These are phyloP conservation scores for Thielaviopsis euricoi DNA, from an alignment of 2,329 filamentous ascomycete species.

Conservation along the genomic window DNA sequence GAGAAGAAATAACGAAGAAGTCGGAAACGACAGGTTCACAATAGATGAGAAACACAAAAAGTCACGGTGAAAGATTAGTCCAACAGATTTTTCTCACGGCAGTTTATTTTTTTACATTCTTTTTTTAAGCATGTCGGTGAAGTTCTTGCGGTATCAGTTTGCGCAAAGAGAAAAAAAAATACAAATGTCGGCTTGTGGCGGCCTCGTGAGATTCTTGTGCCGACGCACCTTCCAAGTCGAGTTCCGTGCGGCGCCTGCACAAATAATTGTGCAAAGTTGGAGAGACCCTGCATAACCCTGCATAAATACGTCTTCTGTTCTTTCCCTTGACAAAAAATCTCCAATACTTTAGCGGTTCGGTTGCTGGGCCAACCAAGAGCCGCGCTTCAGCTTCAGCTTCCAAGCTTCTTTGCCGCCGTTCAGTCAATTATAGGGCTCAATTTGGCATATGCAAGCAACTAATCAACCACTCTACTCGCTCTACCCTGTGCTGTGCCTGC, in stretches of 20 bases:
- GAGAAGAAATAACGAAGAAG: not conserved
- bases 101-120: too few relatives aligned
- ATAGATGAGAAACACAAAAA: not conserved
- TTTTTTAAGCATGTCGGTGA: too few relatives aligned
- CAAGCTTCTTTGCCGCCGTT: not conserved
- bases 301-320: not conserved
- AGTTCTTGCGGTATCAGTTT: too few relatives aligned
- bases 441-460: not conserved
- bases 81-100: too few relatives aligned
- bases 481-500: not conserved
- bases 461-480: not conserved
- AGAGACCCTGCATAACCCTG: not conserved
- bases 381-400: not conserved
- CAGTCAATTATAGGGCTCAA: not conserved
- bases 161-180: not conserved
- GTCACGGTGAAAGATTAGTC: not conserved
- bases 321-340: not conserved
- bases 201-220: conserved; percentile 6
- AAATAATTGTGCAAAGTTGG: not conserved
- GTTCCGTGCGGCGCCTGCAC: not conserved
- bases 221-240: conserved; percentile 3
- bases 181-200: conserved; percentile 6
- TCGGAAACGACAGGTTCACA: not conserved
- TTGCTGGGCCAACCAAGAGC: not conserved
- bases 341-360: not conserved